Base-by-base conservation (phyloP, 1,284 basidiomycete genomes). In the Ustilago crameri region DNA sequence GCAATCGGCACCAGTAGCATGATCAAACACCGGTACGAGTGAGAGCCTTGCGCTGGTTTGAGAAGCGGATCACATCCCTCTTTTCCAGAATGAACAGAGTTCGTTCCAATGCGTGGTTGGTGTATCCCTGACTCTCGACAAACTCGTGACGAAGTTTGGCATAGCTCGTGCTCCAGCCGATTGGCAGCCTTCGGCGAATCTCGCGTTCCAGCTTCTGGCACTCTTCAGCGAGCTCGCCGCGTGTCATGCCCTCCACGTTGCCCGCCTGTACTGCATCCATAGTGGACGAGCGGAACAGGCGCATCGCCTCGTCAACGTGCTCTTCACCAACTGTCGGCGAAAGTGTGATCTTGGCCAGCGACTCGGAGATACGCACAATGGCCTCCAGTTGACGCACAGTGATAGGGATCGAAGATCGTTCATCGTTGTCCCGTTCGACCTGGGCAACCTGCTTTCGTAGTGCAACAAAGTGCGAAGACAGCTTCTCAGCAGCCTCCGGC, bases 381-480 rank as follows among this genome's bases (percentile, higher is more conserved):
- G 96, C 96, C 86, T 99, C 96, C 9, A 99, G 87, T 90, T 99
- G 96, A 73, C 93, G 96, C 79, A 98, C 88, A 10, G 96, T 99
- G 79, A 99, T 98, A 0, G 96, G 96, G 76, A 99, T 98, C 1
- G 94, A 96, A 74, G 93, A 95, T 53, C 96, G 88, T 82, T 98
- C 96, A 79, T 98, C 94, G 75, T 96, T 98, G 84, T 98, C 96
- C 63, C 90, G 88, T 83, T 99, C 96, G 5, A 98, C 92, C 83
- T 95, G 92, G 75, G 97, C 93, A 2, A 98, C 93, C 83, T 98
- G 90, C 85, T 96, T 93, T 44, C 96, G 89, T 67, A 99, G 85
- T 56, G 90, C 89, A 37, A 99, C 96, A 83, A 98, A 99, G 84
- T 99, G 96, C 78, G 92, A 94, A 81, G 92, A 93, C 20, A 99